A percentile compares a stretch with the other conserved stretches of the same genome.
Conservation (phyloP, 2,329 filamentous ascomycete genomes). For the Colletotrichum abscissum region DNA sequence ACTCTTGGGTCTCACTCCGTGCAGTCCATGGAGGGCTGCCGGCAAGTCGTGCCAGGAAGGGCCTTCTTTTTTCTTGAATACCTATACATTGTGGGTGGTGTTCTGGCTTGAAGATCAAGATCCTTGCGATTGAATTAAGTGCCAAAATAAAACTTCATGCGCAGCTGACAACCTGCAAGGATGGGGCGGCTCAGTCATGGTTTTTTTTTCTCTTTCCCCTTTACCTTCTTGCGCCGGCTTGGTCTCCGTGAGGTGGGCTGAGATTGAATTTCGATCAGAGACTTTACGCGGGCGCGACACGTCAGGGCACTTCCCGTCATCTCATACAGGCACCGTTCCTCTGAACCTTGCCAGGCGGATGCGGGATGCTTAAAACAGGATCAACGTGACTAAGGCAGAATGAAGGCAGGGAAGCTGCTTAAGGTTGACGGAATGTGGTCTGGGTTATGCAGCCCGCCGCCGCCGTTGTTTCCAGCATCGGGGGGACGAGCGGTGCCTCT, state of each 20-base stretch:
- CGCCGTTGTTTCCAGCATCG: conserved; percentile 15
- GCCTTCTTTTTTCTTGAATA: not conserved
- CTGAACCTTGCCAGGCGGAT: conserved; percentile 10
- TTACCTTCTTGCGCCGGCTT: not conserved
- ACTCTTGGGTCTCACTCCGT: not conserved
- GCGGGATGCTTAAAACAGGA: not conserved
- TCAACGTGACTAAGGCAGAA: conserved; percentile 1
- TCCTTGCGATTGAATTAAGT: conserved; percentile 23
- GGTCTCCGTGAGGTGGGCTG: conserved; percentile 10
- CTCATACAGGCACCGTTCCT: conserved; percentile 30
- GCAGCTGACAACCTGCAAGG: conserved; percentile 14
- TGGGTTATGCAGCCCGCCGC: conserved; percentile 16
- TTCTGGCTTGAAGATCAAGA: not conserved
- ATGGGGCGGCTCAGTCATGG: conserved; percentile 15
- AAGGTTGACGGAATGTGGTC: conserved; percentile 17
- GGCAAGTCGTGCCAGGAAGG: not conserved
- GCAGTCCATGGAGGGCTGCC: not conserved
- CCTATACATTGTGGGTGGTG: not conserved
- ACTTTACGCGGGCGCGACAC: conserved; percentile 14
- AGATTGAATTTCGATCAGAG: conserved; percentile 29
- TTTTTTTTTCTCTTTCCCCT: not conserved
- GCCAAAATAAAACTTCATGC: conserved; percentile 28
- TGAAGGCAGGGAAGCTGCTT: not conserved
- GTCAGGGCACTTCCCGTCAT: conserved; percentile 33
- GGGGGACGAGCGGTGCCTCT: not conserved